phyloP scores from a whole-genome alignment of 2,329 filamentous ascomycete species.

The Stachybotrys echinatus region DNA sequence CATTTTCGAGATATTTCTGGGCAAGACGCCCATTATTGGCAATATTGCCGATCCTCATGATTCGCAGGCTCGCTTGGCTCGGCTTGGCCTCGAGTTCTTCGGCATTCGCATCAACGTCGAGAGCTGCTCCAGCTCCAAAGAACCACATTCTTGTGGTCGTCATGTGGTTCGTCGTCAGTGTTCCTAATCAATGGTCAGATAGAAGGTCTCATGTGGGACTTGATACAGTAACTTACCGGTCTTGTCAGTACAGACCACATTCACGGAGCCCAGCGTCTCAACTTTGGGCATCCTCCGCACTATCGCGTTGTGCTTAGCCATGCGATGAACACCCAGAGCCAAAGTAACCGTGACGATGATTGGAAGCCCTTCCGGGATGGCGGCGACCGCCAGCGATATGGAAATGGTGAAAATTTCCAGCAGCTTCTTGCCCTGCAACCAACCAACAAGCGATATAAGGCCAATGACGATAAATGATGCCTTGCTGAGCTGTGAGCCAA shows the following conservation, averaged over 20 bases:
- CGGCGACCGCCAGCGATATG: constrained; percentile 91
- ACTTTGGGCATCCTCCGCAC: constrained; percentile 94
- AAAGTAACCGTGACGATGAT: constrained; percentile 98
- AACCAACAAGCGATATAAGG: constrained; percentile 85
- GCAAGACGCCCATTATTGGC: constrained; percentile 89
- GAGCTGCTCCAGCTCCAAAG: constrained; percentile 59
- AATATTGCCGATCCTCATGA: constrained; percentile 89
- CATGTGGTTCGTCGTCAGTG: constrained; percentile 97
- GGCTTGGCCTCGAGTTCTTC: constrained; percentile 52
- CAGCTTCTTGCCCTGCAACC: constrained; percentile 82
- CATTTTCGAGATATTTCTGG: constrained; percentile 63
- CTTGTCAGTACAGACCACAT: constrained; percentile 99
- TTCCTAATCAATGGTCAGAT: constrained; percentile 47
- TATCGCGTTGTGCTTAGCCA: constrained; percentile 93
- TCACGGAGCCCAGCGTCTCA: constrained; percentile 95
- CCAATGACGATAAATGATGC: constrained; percentile 93
- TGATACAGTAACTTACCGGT: constrained; percentile 51
- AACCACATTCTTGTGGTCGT: constrained; percentile 96
- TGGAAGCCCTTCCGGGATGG: constrained; percentile 90
- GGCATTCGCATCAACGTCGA: constrained; percentile 50
- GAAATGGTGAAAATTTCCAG: constrained; percentile 97
- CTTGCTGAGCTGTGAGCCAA: constrained; percentile 93
- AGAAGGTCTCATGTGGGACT: no score
- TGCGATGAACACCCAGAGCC: constrained; percentile 88
- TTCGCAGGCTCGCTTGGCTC: constrained; percentile 69